These are phyloP conservation scores for Phtheirospermum japonicum DNA, from an alignment of 257 asterid genomes.

Conservation along the genomic window DNA sequence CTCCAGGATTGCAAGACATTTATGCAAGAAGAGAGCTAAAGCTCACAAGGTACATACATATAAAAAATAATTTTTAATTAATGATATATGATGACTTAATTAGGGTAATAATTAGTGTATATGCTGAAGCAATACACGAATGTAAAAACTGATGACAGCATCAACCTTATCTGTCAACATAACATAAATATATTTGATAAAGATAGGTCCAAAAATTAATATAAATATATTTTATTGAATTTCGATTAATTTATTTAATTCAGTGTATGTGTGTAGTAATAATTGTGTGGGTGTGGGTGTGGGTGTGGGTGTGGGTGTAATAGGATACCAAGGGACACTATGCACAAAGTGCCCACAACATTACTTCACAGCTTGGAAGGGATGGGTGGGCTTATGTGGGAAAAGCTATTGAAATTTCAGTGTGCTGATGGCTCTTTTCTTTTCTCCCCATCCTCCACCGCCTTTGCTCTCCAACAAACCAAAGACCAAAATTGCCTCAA, in stretches of 20 bases:
- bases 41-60: constrained; percentile 57
- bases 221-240: background rate
- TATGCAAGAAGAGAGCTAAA: constrained; percentile 54
- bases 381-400: constrained; percentile 67
- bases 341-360: constrained; percentile 80
- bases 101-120: constrained; percentile 17
- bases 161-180: constrained; percentile 7
- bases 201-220: constrained; percentile 14
- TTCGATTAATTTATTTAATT: no score
- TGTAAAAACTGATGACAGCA: no score
- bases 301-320: no score
- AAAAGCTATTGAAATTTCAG: constrained; percentile 59
- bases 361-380: constrained; percentile 92
- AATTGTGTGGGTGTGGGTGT: constrained; percentile 24
- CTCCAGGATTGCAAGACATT: constrained; percentile 53
- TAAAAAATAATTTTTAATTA: no score
- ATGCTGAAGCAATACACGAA: background rate
- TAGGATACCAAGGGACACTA: constrained; percentile 73
- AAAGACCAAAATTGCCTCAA: constrained; percentile 62
- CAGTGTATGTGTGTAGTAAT: constrained; percentile 26
- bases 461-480: constrained; percentile 76
- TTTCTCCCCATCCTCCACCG: constrained; percentile 90
- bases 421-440: constrained; percentile 79
- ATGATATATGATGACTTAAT: constrained; percentile 4
- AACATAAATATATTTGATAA: constrained; percentile 14